Conservation (phyloP, 148 eudicot species). For the Amaranthus palmeri region DNA sequence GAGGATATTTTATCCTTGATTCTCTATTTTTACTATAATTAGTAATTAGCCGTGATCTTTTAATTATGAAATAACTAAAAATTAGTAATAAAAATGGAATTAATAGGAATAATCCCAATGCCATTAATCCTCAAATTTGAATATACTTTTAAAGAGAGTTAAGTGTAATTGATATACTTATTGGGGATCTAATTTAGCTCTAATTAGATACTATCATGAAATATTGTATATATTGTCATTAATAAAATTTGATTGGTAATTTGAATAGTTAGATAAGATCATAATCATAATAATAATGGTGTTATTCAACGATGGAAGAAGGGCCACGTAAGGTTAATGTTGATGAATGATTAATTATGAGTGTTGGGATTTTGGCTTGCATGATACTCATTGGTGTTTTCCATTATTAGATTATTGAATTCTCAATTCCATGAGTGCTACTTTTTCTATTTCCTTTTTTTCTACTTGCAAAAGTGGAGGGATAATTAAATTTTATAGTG, state of each 20-base stretch:
- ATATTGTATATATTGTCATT: background rate
- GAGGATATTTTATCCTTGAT: constrained; percentile 20
- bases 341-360: background rate
- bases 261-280: no score
- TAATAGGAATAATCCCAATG: background rate
- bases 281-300: background rate
- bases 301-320: constrained; percentile 2
- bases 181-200: background rate
- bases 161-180: no score
- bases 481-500: no score
- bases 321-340: background rate
- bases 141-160: no score
- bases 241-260: background rate
- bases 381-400: constrained; percentile 26
- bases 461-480: no score
- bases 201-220: background rate
- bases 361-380: constrained; percentile 28
- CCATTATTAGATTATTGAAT: constrained; percentile 9
- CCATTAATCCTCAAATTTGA: background rate
- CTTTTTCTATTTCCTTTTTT: no score
- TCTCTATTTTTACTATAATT: background rate
- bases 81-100: constrained; percentile 16
- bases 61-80: background rate
- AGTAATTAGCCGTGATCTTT: constrained; percentile 10
- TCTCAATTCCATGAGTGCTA: no score